Percentiles rank a stretch among this genome's conserved stretches.
These are phyloP conservation scores for Vitis hybrid DNA, from an alignment of 177 flowering plant genomes.

Conservation along the genomic window DNA sequence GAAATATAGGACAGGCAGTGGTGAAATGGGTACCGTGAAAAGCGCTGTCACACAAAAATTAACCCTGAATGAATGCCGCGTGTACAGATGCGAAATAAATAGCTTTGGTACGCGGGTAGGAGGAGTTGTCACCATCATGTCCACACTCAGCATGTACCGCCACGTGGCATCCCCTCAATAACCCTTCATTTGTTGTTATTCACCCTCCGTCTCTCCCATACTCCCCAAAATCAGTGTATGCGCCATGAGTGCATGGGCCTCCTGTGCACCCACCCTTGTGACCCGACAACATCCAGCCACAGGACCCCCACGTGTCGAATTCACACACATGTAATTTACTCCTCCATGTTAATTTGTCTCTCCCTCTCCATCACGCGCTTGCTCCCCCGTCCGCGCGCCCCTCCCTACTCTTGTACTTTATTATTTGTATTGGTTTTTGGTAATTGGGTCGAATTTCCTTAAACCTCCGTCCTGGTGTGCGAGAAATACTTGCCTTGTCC, in stretches of 20 bases:
- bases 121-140: slow-evolving; percentile 19
- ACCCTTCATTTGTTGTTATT: neutral
- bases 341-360: slow-evolving; percentile 15
- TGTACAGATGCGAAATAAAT: neutral
- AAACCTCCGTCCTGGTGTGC: too few species aligned
- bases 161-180: slow-evolving; percentile 7
- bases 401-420: neutral
- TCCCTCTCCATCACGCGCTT: neutral
- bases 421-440: too few species aligned
- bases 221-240: slow-evolving; percentile 3
- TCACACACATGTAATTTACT: neutral
- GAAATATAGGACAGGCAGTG: too few species aligned
- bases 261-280: slow-evolving; percentile 16
- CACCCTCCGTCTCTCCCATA: neutral
- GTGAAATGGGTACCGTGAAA: too few species aligned
- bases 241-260: slow-evolving; percentile 25
- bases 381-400: neutral
- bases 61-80: slow-evolving; percentile 2
- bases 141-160: slow-evolving; percentile 11
- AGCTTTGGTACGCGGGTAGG: slow-evolving; percentile 9
- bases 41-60: too few species aligned
- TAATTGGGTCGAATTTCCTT: too few species aligned
- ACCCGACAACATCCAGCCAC: slow-evolving; percentile 24
- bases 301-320: slow-evolving; percentile 15
- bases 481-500: too few species aligned